A percentile compares a stretch with the other conserved stretches of the same genome.
These are phyloP conservation scores for Monascus purpureus DNA, from an alignment of 495 filamentous ascomycete genomes.

Conservation along the genomic window DNA sequence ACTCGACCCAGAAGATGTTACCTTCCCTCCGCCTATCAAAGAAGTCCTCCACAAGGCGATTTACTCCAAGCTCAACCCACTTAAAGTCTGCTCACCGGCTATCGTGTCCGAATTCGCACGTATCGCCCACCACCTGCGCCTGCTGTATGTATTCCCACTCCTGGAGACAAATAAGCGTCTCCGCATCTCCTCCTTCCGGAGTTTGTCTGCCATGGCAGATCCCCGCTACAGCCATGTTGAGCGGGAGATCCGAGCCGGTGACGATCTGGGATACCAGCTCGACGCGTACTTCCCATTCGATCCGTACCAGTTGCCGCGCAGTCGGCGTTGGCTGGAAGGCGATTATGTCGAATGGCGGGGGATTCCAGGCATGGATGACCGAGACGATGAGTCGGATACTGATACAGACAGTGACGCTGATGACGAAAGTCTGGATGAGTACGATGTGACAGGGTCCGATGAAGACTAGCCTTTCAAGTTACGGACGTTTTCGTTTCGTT, in stretches of 20 bases:
- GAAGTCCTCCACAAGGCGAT: conserved; percentile 60
- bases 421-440: conserved; percentile 15
- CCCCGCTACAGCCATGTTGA: conserved; percentile 29
- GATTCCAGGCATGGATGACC: conserved; percentile 54
- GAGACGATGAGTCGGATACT: conserved; percentile 38
- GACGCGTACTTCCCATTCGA: conserved; percentile 97
- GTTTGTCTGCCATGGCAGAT: conserved; percentile 16
- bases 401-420: conserved; percentile 13
- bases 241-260: conserved; percentile 49
- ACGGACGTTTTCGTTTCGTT: too few relatives aligned
- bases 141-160: conserved; percentile 76
- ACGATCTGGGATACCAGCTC: conserved; percentile 59
- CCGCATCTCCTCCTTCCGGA: conserved; percentile 49
- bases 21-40: conserved; percentile 60
- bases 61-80: conserved; percentile 77
- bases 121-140: conserved; percentile 65
- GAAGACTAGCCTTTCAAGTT: conserved; percentile 21
- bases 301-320: conserved; percentile 76
- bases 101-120: conserved; percentile 88
- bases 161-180: conserved; percentile 85
- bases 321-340: conserved; percentile 68
- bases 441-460: conserved; percentile 25
- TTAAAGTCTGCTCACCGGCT: conserved; percentile 86
- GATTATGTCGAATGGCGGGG: conserved; percentile 79
- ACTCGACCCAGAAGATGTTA: conserved; percentile 46